phyloP scores from a whole-genome alignment of 2,329 filamentous ascomycete species.

The Fusarium neocosmosporiellum region DNA sequence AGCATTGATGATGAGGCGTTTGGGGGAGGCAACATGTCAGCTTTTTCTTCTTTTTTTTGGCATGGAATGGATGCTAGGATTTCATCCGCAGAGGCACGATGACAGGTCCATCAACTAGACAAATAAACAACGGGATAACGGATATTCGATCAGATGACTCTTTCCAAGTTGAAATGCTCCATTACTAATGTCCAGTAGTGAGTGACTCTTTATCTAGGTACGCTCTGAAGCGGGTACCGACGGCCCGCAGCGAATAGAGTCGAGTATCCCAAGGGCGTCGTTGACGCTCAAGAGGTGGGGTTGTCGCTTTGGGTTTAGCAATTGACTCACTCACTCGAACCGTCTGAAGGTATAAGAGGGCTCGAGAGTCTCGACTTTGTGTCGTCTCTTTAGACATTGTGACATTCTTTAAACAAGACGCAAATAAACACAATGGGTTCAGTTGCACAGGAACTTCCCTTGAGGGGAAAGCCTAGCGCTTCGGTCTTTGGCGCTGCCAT shows the following conservation, averaged over 20 bases:
- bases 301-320: constrained; percentile 7
- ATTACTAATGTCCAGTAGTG: background rate
- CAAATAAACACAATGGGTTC: constrained; percentile 35
- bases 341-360: constrained; percentile 18
- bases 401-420: background rate
- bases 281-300: constrained; percentile 40
- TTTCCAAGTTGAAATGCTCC: background rate
- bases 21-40: constrained; percentile 6
- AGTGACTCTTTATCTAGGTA: background rate
- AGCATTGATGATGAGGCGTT: constrained; percentile 40
- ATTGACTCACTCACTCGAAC: constrained; percentile 26
- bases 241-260: constrained; percentile 7
- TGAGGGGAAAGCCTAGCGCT: constrained; percentile 35
- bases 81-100: background rate
- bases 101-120: background rate
- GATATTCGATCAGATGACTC: background rate
- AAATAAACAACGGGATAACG: background rate
- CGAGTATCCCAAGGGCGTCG: constrained; percentile 32
- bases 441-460: constrained; percentile 36
- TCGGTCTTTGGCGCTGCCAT: constrained; percentile 53
- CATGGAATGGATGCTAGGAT: constrained; percentile 14
- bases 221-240: constrained; percentile 28
- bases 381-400: background rate
- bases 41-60: constrained; percentile 5
- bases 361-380: background rate